Conservation (phyloP, 306 rosid species). For the Castanospermum australe region DNA sequence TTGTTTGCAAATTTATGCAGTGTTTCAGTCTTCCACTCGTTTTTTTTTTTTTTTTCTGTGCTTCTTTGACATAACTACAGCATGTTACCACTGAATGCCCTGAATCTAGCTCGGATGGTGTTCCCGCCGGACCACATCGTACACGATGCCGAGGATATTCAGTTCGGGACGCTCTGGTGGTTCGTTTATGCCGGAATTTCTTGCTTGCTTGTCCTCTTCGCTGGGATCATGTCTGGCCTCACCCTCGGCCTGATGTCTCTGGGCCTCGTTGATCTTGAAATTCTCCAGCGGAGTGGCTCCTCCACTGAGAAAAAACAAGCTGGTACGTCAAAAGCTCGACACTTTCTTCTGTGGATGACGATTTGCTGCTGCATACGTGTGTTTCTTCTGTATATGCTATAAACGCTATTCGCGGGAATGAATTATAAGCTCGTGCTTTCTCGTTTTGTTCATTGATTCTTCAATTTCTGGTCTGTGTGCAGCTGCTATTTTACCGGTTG, state of each 20-base stretch:
- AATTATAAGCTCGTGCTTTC: not conserved
- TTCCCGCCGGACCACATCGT: conserved; percentile 34
- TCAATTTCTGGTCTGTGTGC: not conserved
- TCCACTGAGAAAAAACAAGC: conserved; percentile 75
- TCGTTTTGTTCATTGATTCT: not conserved
- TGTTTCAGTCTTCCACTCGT: not conserved
- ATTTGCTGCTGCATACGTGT: too few relatives aligned
- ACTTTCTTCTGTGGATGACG: too few relatives aligned
- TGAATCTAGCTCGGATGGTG: conserved; percentile 4
- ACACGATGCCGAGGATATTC: conserved; percentile 51
- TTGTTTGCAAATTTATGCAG: not conserved
- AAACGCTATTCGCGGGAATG: not conserved
- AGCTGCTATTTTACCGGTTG: conserved; percentile 78
- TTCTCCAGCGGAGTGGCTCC: conserved; percentile 71
- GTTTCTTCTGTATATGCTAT: not conserved
- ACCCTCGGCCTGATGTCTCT: conserved; percentile 86
- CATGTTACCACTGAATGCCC: conserved; percentile 21
- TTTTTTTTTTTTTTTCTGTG: not conserved
- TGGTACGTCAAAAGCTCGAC: conserved; percentile 32
- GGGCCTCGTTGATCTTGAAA: conserved; percentile 78
- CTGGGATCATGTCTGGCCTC: conserved; percentile 95
- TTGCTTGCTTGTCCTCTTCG: conserved; percentile 60
- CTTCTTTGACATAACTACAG: not conserved
- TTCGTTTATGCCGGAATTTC: conserved; percentile 64
- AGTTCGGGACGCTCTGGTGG: conserved; percentile 66